These are phyloP conservation scores for Acmispon strigosus DNA, from an alignment of 306 rosid genomes.

Conservation along the genomic window DNA sequence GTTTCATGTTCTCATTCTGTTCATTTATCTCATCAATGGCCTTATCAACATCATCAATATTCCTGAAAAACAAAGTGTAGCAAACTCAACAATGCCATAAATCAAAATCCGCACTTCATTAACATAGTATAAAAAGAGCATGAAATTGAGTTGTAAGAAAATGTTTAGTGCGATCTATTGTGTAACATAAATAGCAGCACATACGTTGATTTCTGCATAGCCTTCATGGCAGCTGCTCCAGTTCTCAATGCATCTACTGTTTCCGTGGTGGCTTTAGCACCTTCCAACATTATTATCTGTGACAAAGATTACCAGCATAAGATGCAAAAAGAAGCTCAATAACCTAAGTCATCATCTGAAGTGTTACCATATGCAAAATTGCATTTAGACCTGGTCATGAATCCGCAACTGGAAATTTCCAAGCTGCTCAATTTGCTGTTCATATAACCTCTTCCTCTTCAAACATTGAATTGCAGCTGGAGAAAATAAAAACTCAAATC, in stretches of 20 bases:
- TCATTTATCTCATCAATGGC: slow-evolving; percentile 99
- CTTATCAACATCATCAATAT: slow-evolving; percentile 93
- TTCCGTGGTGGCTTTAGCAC: slow-evolving; percentile 99
- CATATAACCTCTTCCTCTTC: slow-evolving; percentile 91
- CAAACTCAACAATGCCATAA: slow-evolving; percentile 6
- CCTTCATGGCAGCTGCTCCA: slow-evolving; percentile 97
- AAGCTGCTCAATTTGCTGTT: slow-evolving; percentile 95
- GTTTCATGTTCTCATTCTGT: slow-evolving; percentile 97
- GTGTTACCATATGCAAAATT: neutral
- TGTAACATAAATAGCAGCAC: slow-evolving; percentile 11
- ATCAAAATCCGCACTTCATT: too few relatives aligned
- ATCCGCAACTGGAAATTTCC: slow-evolving; percentile 97
- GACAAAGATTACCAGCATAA: slow-evolving; percentile 12
- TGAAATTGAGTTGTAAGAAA: neutral
- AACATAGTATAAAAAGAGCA: too few relatives aligned
- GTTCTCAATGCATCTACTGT: slow-evolving; percentile 94
- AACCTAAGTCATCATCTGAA: neutral
- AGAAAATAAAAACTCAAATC: slow-evolving; percentile 7
- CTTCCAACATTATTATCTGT: slow-evolving; percentile 97
- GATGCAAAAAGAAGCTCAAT: slow-evolving; percentile 6
- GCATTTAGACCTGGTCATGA: slow-evolving; percentile 78
- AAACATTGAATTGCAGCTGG: slow-evolving; percentile 96
- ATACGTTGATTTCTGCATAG: slow-evolving; percentile 98
- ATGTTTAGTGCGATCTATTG: neutral
- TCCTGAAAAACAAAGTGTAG: slow-evolving; percentile 36